Percentiles rank a stretch among this genome's conserved stretches.
Conservation (phyloP, 495 filamentous ascomycete genomes). For the Tuber melanosporum region DNA sequence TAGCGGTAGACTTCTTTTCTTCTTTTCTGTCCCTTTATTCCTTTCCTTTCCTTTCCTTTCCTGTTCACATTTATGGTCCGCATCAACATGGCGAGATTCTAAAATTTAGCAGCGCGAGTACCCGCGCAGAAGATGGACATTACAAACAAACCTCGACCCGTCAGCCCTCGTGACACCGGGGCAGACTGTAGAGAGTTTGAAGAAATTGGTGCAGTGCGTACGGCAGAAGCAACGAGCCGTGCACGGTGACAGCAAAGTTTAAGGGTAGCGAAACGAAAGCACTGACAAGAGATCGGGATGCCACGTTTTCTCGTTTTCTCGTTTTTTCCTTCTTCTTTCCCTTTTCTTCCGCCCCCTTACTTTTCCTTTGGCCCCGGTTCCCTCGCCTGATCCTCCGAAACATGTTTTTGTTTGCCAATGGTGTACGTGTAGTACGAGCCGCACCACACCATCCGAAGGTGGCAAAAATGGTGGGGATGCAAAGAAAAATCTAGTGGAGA, state of each 20-base stretch:
- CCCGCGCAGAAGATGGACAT: neutral
- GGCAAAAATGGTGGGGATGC: neutral
- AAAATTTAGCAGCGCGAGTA: neutral
- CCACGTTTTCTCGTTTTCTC: neutral
- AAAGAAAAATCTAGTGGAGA: neutral
- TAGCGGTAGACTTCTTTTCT: neutral
- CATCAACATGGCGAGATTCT: neutral
- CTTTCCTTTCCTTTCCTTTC: neutral
- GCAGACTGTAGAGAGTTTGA: neutral
- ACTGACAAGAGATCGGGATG: slow-evolving; percentile 4
- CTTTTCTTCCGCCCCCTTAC: neutral
- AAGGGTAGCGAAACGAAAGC: neutral
- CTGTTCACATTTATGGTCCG: neutral
- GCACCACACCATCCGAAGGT: neutral
- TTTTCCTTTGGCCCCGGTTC: neutral
- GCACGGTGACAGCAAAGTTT: neutral
- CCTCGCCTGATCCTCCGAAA: neutral
- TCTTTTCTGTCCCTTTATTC: neutral
- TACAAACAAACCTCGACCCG: neutral
- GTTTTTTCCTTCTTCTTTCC: neutral
- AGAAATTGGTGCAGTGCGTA: neutral
- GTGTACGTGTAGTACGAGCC: neutral
- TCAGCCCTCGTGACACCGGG: neutral
- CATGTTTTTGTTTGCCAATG: slow-evolving; percentile 3
- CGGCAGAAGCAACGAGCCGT: neutral